phyloP scores from a whole-genome alignment of 495 filamentous ascomycete genomes.

The Aspergillus campestris region DNA sequence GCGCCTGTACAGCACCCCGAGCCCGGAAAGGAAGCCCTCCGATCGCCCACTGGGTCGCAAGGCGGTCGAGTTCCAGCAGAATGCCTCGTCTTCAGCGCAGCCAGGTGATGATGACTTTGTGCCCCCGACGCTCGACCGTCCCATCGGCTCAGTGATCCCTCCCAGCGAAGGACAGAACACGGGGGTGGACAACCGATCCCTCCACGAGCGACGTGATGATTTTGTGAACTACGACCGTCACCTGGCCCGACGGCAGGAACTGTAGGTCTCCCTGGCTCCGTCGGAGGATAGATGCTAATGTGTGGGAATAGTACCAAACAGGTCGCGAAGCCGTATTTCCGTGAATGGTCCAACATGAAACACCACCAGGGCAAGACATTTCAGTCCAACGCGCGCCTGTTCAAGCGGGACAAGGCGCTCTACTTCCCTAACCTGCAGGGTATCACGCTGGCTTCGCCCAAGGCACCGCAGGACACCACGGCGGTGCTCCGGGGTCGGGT shows the following conservation, averaged over 20 bases:
- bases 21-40: too few species aligned
- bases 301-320: slow-evolving; percentile 33
- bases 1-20: too few species aligned
- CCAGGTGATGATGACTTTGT: slow-evolving; percentile 52
- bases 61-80: slow-evolving; percentile 25
- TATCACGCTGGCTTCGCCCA: slow-evolving; percentile 52
- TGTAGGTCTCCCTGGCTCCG: too few species aligned
- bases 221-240: slow-evolving; percentile 82
- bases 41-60: too few species aligned
- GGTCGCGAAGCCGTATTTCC: slow-evolving; percentile 79
- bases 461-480: slow-evolving; percentile 57
- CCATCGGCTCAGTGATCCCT: slow-evolving; percentile 69
- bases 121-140: slow-evolving; percentile 62
- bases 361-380: slow-evolving; percentile 85
- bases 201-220: slow-evolving; percentile 64
- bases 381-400: slow-evolving; percentile 64
- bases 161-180: slow-evolving; percentile 72
- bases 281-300: slow-evolving; percentile 3
- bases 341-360: slow-evolving; percentile 79
- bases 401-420: slow-evolving; percentile 64
- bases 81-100: slow-evolving; percentile 17
- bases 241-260: slow-evolving; percentile 55
- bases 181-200: slow-evolving; percentile 59
- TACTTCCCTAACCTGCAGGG: slow-evolving; percentile 92
- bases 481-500: slow-evolving; percentile 59